Evolutionary conservation across 805 yeast species (phyloP).

Genomic region (Lachancea meyersii): DNA sequence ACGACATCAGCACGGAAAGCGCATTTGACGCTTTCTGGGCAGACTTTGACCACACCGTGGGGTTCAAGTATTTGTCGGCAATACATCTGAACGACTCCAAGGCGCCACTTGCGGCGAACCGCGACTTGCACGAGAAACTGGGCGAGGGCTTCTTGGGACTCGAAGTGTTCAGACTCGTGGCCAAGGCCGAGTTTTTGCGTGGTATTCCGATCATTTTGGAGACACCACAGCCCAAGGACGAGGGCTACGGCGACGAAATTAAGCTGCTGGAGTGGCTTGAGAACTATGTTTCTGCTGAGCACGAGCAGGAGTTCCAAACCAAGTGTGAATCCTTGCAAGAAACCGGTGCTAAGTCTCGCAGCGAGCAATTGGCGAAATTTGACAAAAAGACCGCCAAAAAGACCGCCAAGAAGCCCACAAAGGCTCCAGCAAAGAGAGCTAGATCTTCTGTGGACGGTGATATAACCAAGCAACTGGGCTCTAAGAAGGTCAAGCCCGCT

Average conservation of each 20-base stretch:
- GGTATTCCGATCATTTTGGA: conserved; percentile 78
- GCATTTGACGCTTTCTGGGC: conserved; percentile 64
- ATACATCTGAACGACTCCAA: conserved; percentile 92
- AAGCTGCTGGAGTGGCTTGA: conserved; percentile 76
- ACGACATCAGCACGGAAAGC: conserved; percentile 63
- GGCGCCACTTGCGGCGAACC: conserved; percentile 82
- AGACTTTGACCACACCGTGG: conserved; percentile 66
- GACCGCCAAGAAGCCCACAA: conserved; percentile 13
- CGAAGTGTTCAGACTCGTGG: conserved; percentile 71
- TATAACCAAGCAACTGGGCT: conserved; percentile 19
- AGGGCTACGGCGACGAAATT: conserved; percentile 74
- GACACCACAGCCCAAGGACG: conserved; percentile 71
- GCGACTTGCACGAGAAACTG: conserved; percentile 84
- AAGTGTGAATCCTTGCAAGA: conserved; percentile 46
- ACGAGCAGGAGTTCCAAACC: conserved; percentile 49
- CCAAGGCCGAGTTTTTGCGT: conserved; percentile 57
- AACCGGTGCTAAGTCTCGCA: conserved; percentile 63
- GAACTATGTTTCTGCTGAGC: conserved; percentile 21
- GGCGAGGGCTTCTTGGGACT: conserved; percentile 88
- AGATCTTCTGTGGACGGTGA: conserved; percentile 11
- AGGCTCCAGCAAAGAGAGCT: not conserved
- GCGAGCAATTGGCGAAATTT: conserved; percentile 58
- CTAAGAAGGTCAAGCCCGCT: conserved; percentile 12
- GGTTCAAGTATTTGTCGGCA: conserved; percentile 67
- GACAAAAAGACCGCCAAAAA: conserved; percentile 36